Evolutionary conservation across 371 early-diverging fungal species (phyloP), one percentile per base, ranked within the genome.

Genomic region (Mucor irregularis): DNA sequence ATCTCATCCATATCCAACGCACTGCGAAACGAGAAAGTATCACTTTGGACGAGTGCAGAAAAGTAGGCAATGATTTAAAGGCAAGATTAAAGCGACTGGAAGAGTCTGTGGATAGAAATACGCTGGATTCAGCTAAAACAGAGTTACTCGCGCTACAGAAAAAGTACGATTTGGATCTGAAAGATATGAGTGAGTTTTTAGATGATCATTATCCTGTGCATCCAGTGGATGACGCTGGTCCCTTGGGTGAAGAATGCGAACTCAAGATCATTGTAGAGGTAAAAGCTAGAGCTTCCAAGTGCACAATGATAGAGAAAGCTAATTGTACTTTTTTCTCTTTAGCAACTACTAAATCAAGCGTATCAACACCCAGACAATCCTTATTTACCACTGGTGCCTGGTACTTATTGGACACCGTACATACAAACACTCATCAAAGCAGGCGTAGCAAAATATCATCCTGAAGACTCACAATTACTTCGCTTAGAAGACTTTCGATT

Each of bases 351-450:
- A 82, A 85, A 85, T 46, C 49, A 67, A n/a, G 69, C 78, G 1
- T 69, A 71, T 14, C 49, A 62, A 16, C 58, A 55, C 9, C 79
- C 81, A 4, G 64, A 64, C 11, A 64, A 80, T 39, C 82, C 86
- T 0, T 85, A 83, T 38, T 21, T 81, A 9, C 29, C 47, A 2
- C 42, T 85, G 10, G 56, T 58, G 14, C 67, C 61, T 17, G 81
- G 82, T 2, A 67, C 66, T 2, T 83, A 72, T 33, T 81, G 81
- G 74, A 62, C 79, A 7, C 86, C 86, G 0, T 80, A 85, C 43
- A 66, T 83, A 25, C 76, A 85, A 48, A 75, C 78, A 16, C 39
- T 83, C 13, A 56, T 82, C 39, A 75, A 80, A 40, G 84, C 80
- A 2, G 74, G 79, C 0, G 66, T 85, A 49, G 79, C 76, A 1